phyloP scores from a whole-genome alignment of 495 filamentous ascomycete genomes.

The Cladorrhinum samala region DNA sequence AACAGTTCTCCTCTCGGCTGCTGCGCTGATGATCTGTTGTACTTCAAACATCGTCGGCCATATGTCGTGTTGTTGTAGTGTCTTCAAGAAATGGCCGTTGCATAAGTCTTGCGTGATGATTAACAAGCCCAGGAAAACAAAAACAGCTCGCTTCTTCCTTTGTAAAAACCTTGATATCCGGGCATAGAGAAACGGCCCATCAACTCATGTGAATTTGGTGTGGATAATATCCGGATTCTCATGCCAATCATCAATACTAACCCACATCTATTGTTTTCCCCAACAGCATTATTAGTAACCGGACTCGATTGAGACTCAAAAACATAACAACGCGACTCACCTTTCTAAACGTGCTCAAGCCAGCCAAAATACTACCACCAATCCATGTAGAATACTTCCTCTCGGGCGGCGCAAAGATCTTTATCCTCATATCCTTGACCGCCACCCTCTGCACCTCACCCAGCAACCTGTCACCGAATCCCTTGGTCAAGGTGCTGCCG shows the following conservation, averaged over 20 bases:
- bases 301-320: too few relatives aligned
- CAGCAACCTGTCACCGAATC: conserved; percentile 91
- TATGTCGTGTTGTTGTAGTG: too few relatives aligned
- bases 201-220: conserved; percentile 76
- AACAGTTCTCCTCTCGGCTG: neutral
- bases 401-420: conserved; percentile 96
- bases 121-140: too few relatives aligned
- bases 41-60: too few relatives aligned
- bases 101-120: too few relatives aligned
- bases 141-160: too few relatives aligned
- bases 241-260: conserved; percentile 97
- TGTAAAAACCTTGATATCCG: too few relatives aligned
- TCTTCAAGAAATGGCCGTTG: too few relatives aligned
- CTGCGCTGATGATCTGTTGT: neutral
- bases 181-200: neutral
- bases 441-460: conserved; percentile 87
- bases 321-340: conserved; percentile 47
- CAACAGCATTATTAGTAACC: too few relatives aligned
- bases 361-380: conserved; percentile 94
- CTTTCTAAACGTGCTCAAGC: conserved; percentile 97
- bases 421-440: conserved; percentile 98
- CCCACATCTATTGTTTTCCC: conserved; percentile 75
- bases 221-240: conserved; percentile 99
- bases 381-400: conserved; percentile 99
- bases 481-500: conserved; percentile 77